phyloP scores from a whole-genome alignment of 495 filamentous ascomycete species.

The Penicillium diatomitis region DNA sequence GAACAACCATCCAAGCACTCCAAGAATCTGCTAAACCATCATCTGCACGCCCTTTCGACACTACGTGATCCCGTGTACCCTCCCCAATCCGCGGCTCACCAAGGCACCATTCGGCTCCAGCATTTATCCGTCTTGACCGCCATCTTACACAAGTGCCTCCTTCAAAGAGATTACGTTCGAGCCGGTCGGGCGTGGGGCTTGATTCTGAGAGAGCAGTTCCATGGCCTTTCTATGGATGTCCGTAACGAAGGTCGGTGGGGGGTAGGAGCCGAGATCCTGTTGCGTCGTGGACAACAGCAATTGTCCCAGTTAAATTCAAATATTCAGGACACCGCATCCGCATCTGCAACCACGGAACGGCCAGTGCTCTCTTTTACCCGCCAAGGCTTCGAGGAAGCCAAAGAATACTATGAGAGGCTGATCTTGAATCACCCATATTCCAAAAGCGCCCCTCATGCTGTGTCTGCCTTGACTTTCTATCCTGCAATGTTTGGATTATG shows the following conservation, averaged over 20 bases:
- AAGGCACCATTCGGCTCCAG: constrained; percentile 39
- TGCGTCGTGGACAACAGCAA: constrained; percentile 33
- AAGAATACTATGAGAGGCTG: constrained; percentile 56
- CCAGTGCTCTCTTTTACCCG: constrained; percentile 28
- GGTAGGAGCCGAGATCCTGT: constrained; percentile 59
- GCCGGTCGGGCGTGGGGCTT: constrained; percentile 58
- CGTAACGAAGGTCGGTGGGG: constrained; percentile 52
- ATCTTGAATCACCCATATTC: constrained; percentile 57
- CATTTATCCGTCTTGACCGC: constrained; percentile 52
- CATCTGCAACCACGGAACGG: background rate
- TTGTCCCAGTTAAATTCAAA: background rate
- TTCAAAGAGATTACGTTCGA: constrained; percentile 50
- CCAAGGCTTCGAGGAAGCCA: constrained; percentile 47
- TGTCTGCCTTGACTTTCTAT: constrained; percentile 51
- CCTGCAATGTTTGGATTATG: constrained; percentile 60
- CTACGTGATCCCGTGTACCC: constrained; percentile 27
- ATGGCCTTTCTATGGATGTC: constrained; percentile 44
- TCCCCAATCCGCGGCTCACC: constrained; percentile 26
- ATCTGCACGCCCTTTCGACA: constrained; percentile 17
- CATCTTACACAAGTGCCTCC: constrained; percentile 52
- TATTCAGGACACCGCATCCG: background rate
- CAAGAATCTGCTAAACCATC: background rate
- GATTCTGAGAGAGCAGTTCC: constrained; percentile 47
- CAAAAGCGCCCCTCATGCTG: constrained; percentile 30
- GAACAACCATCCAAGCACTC: constrained; percentile 4